These are phyloP conservation scores for Voacanga thouarsii DNA, from an alignment of 257 asterid species.

Conservation along the genomic window DNA sequence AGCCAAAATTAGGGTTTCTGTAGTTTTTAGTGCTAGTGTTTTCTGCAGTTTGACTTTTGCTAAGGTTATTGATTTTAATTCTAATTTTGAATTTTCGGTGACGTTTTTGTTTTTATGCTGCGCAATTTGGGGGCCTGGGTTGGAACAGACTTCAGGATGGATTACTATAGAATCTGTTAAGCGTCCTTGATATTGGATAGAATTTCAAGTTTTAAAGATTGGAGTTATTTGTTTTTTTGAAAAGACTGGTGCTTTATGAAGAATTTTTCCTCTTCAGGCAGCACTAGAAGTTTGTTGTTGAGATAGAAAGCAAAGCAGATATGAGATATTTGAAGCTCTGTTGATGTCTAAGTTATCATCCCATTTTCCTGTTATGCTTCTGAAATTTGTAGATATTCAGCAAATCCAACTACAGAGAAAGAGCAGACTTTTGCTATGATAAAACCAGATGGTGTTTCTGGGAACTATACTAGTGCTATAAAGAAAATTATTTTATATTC, in stretches of 20 bases:
- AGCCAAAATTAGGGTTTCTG: conserved; percentile 13
- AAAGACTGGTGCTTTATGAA: neutral
- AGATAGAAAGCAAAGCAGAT: neutral
- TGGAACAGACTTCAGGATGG: neutral
- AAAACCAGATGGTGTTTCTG: conserved; percentile 79
- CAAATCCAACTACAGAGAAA: conserved; percentile 28
- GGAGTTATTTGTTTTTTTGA: neutral
- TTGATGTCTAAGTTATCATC: neutral
- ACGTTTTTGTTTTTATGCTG: neutral
- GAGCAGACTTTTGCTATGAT: conserved; percentile 77
- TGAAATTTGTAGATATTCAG: conserved; percentile 36
- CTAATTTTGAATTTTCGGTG: neutral
- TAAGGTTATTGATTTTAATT: neutral
- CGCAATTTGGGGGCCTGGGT: neutral
- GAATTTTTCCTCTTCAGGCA: neutral
- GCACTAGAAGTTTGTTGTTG: neutral
- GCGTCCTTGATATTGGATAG: neutral
- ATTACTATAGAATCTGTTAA: neutral
- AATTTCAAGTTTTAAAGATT: neutral
- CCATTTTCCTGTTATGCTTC: conserved; percentile 9
- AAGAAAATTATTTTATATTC: conserved; percentile 54
- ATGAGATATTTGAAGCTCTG: neutral
- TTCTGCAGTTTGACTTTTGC: neutral
- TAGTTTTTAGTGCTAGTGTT: neutral
- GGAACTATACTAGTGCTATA: conserved; percentile 48